Evolutionary conservation across 805 yeast species (phyloP).

Genomic region (Saccharomyces paradoxus): DNA sequence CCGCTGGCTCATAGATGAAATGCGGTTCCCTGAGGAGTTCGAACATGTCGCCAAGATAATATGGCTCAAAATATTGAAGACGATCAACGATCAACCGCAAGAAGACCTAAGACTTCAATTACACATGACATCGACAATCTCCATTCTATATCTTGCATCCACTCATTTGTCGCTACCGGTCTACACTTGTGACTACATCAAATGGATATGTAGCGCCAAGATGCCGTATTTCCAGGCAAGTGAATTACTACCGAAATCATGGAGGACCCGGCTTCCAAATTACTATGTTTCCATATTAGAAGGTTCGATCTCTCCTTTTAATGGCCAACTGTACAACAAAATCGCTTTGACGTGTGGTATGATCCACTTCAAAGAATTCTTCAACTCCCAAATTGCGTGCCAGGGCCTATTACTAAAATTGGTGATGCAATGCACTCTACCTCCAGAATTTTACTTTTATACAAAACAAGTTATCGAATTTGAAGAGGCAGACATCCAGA

Average conservation of each 20-base stretch:
- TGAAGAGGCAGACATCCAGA: not conserved
- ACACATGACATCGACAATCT: conserved; percentile 22
- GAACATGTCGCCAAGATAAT: conserved; percentile 32
- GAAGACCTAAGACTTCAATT: conserved; percentile 6
- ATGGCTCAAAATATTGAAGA: conserved; percentile 29
- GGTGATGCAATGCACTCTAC: conserved; percentile 12
- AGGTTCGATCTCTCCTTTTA: conserved; percentile 35
- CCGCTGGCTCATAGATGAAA: conserved; percentile 31
- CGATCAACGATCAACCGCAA: conserved; percentile 2
- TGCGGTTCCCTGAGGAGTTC: conserved; percentile 26
- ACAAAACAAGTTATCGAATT: conserved; percentile 10
- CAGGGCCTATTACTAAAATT: conserved; percentile 20
- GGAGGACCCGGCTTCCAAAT: conserved; percentile 34
- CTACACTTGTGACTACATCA: conserved; percentile 41
- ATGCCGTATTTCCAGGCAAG: conserved; percentile 43
- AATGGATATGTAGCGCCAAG: conserved; percentile 34
- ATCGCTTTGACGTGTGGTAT: conserved; percentile 12
- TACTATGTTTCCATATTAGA: conserved; percentile 33
- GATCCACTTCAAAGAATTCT: conserved; percentile 7
- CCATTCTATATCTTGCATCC: conserved; percentile 45
- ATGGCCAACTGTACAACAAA: conserved; percentile 31
- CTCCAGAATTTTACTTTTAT: conserved; percentile 22
- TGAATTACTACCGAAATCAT: conserved; percentile 33
- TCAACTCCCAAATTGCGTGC: conserved; percentile 8
- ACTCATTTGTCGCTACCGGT: conserved; percentile 42